phyloP scores from a whole-genome alignment of 352 stramenopile genomes.

The Phytophthora ramorum region DNA sequence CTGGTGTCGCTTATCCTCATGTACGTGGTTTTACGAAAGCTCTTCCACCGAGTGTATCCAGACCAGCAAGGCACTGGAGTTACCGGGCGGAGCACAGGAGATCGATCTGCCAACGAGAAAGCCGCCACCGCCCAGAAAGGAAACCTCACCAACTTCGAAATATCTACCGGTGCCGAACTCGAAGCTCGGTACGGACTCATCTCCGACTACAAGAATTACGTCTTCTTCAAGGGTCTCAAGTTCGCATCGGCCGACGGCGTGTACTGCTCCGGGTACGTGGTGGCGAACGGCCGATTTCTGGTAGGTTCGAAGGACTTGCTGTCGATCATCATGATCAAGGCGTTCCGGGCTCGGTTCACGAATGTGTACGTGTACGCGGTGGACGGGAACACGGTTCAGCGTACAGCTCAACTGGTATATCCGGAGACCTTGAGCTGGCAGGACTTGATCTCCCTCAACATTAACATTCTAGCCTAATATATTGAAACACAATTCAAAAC shows the following conservation, averaged over 20 bases:
- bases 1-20: conserved; percentile 13
- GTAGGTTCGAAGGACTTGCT: conserved; percentile 42
- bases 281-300: conserved; percentile 45
- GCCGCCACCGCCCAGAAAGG: conserved; percentile 25
- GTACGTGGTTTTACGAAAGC: conserved; percentile 19
- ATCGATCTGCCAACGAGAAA: conserved; percentile 29
- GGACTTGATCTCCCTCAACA: conserved; percentile 40
- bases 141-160: conserved; percentile 38
- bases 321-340: conserved; percentile 50
- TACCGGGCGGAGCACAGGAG: conserved; percentile 10
- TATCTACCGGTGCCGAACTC: conserved; percentile 33
- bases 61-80: neutral
- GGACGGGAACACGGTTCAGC: conserved; percentile 37
- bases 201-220: conserved; percentile 43
- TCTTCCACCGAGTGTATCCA: conserved; percentile 13
- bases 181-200: conserved; percentile 38
- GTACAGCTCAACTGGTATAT: conserved; percentile 40
- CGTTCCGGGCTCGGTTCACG: conserved; percentile 38
- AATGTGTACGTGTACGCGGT: conserved; percentile 47
- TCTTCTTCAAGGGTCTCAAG: conserved; percentile 45
- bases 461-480: conserved; percentile 36
- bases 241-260: conserved; percentile 48
- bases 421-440: conserved; percentile 40
- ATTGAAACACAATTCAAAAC: too few relatives aligned
- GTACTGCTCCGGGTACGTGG: conserved; percentile 50